Evolutionary conservation across 768 basidiomycete species (phyloP).

Genomic region (Psilocybe sp.): DNA sequence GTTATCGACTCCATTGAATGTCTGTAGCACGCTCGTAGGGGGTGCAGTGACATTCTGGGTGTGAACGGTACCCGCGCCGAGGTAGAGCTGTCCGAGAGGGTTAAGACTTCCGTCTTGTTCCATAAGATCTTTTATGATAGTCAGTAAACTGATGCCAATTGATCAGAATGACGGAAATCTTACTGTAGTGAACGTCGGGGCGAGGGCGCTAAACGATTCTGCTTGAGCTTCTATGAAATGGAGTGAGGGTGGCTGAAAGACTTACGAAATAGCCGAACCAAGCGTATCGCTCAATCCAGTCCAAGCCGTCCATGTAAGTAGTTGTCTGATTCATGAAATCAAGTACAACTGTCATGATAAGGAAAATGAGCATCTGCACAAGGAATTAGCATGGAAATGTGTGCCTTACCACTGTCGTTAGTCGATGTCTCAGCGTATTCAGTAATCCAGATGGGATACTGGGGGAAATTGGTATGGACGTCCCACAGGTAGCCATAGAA

Average conservation of each 20-base stretch:
- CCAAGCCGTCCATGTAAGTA: conserved; percentile 50
- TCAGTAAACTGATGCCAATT: not conserved
- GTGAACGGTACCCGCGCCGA: conserved; percentile 43
- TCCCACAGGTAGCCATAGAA: conserved; percentile 56
- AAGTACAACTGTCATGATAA: conserved; percentile 33
- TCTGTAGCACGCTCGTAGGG: conserved; percentile 26
- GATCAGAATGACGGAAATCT: conserved; percentile 11
- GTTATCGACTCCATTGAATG: conserved; percentile 33
- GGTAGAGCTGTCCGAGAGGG: conserved; percentile 41
- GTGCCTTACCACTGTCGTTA: conserved; percentile 34
- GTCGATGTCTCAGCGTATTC: conserved; percentile 58
- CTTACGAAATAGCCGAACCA: conserved; percentile 50
- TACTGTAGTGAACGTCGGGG: conserved; percentile 39
- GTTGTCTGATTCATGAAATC: conserved; percentile 58
- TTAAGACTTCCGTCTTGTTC: conserved; percentile 42
- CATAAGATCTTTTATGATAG: conserved; percentile 34
- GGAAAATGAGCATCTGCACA: not conserved
- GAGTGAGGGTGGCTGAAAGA: not conserved
- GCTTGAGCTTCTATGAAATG: not conserved
- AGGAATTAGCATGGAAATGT: not conserved
- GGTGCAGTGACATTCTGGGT: conserved; percentile 28
- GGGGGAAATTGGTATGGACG: conserved; percentile 46
- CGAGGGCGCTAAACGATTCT: conserved; percentile 35
- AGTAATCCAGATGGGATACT: conserved; percentile 61
- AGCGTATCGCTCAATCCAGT: conserved; percentile 60